A percentile compares a stretch with the other conserved stretches of the same genome.
Evolutionary conservation across 2,329 filamentous ascomycete genomes (phyloP).

Genomic region (Hymenoscyphus infarciens): DNA sequence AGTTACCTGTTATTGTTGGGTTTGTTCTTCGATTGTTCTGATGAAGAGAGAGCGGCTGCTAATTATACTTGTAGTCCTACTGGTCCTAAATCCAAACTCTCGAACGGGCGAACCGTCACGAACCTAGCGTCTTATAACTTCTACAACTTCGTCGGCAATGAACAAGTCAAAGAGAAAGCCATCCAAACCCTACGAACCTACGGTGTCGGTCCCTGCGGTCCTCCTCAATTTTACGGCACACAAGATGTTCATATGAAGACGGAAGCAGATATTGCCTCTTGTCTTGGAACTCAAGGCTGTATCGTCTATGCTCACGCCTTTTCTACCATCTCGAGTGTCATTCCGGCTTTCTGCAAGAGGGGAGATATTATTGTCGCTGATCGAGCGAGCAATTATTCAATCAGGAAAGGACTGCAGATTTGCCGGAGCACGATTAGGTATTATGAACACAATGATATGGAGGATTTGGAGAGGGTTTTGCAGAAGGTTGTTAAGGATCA

Average conservation of each 20-base stretch:
- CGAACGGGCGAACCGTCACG: constrained; percentile 82
- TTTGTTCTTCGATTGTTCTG: constrained; percentile 40
- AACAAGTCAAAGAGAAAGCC: constrained; percentile 89
- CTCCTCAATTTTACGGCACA: constrained; percentile 96
- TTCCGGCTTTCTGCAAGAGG: constrained; percentile 93
- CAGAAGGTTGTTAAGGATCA: constrained; percentile 85
- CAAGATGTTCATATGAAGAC: constrained; percentile 98
- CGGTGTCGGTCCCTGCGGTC: constrained; percentile 93
- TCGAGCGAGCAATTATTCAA: constrained; percentile 86
- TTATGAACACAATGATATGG: constrained; percentile 96
- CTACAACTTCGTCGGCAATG: constrained; percentile 94
- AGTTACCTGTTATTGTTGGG: constrained; percentile 83
- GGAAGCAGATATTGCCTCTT: constrained; percentile 87
- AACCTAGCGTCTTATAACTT: constrained; percentile 97
- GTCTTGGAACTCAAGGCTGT: constrained; percentile 80
- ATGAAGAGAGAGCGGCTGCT: constrained; percentile 11
- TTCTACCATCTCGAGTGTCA: constrained; percentile 93
- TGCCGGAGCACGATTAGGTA: constrained; percentile 86
- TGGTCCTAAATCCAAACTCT: constrained; percentile 83
- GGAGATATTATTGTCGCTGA: constrained; percentile 97
- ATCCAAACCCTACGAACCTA: constrained; percentile 92
- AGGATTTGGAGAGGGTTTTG: constrained; percentile 83
- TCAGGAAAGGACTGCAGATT: constrained; percentile 91
- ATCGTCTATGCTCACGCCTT: constrained; percentile 97
- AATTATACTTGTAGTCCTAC: constrained; percentile 58